phyloP scores from a whole-genome alignment of 1,284 basidiomycete genomes.

The Vanrija sp. region DNA sequence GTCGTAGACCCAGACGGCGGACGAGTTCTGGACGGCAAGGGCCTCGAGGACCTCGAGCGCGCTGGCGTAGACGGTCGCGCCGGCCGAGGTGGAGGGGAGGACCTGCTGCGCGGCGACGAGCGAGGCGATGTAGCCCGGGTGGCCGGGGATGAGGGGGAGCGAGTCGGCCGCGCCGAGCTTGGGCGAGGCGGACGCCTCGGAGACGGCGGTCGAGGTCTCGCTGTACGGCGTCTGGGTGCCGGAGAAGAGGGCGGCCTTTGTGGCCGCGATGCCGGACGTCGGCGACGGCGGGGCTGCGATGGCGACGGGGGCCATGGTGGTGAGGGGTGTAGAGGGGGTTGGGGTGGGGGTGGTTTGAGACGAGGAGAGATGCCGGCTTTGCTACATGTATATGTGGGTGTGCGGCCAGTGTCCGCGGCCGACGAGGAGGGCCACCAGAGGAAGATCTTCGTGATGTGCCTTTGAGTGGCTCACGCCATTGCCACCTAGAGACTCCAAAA shows the following conservation, averaged over 20 bases:
- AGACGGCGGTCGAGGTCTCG: slow-evolving; percentile 38
- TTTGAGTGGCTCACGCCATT: too few relatives aligned
- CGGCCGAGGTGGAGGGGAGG: slow-evolving; percentile 32
- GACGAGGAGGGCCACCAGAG: background rate
- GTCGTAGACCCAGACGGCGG: slow-evolving; percentile 47
- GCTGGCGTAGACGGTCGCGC: slow-evolving; percentile 38
- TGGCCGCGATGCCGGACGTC: background rate
- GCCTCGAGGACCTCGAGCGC: slow-evolving; percentile 44
- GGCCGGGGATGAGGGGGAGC: slow-evolving; percentile 21
- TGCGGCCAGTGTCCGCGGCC: too few relatives aligned
- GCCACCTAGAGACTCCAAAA: too few relatives aligned
- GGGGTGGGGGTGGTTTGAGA: background rate
- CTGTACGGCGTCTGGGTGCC: slow-evolving; percentile 40
- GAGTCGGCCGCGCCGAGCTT: slow-evolving; percentile 20
- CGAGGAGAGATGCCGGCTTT: background rate
- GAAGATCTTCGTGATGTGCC: too few relatives aligned
- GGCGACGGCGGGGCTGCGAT: background rate
- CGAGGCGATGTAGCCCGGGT: slow-evolving; percentile 32
- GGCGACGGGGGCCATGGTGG: slow-evolving; percentile 12
- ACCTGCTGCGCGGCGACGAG: slow-evolving; percentile 33
- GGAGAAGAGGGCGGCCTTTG: slow-evolving; percentile 20
- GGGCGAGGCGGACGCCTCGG: slow-evolving; percentile 28
- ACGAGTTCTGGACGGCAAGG: slow-evolving; percentile 39
- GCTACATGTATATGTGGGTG: background rate
- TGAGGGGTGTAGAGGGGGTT: background rate